phyloP scores from a whole-genome alignment of 139 green algal genomes.

The Coelastrella sp. region DNA sequence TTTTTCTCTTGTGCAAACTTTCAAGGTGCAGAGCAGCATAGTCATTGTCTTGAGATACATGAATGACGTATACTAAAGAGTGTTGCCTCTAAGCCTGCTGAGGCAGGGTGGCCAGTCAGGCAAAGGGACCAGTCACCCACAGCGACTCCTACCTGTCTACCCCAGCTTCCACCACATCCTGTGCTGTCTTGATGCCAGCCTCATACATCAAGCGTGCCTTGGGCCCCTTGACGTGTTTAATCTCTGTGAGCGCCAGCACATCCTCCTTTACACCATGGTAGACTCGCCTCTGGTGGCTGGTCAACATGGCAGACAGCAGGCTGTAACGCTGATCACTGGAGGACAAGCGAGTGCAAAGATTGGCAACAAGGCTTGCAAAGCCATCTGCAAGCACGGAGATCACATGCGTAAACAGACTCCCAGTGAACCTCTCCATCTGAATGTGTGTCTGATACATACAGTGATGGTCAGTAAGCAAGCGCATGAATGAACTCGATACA shows the following conservation, averaged over 20 bases:
- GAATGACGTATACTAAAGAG: too few relatives aligned
- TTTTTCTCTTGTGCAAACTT: too few relatives aligned
- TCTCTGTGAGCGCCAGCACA: constrained; percentile 84
- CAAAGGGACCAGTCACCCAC: background rate
- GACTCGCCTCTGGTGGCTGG: constrained; percentile 79
- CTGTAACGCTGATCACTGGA: constrained; percentile 56
- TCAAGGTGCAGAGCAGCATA: too few relatives aligned
- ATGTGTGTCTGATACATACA: too few relatives aligned
- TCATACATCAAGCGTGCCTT: constrained; percentile 84
- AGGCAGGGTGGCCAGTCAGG: too few relatives aligned
- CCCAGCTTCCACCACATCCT: constrained; percentile 66
- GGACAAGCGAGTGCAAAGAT: constrained; percentile 83
- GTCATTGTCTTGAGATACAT: too few relatives aligned
- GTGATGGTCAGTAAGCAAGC: too few relatives aligned
- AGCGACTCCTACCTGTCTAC: constrained; percentile 47
- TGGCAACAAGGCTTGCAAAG: constrained; percentile 78
- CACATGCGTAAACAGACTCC: too few relatives aligned
- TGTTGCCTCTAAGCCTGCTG: too few relatives aligned
- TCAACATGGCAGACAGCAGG: constrained; percentile 80
- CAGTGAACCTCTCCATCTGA: too few relatives aligned
- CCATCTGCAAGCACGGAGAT: too few relatives aligned
- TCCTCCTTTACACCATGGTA: constrained; percentile 74
- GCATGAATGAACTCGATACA: too few relatives aligned
- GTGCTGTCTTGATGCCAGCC: constrained; percentile 76
- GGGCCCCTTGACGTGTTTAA: constrained; percentile 71